Percentiles rank a stretch among this genome's conserved stretches.
Conservation (phyloP, 163 green algal genomes). For the Chlamydomonas reinhardtii region DNA sequence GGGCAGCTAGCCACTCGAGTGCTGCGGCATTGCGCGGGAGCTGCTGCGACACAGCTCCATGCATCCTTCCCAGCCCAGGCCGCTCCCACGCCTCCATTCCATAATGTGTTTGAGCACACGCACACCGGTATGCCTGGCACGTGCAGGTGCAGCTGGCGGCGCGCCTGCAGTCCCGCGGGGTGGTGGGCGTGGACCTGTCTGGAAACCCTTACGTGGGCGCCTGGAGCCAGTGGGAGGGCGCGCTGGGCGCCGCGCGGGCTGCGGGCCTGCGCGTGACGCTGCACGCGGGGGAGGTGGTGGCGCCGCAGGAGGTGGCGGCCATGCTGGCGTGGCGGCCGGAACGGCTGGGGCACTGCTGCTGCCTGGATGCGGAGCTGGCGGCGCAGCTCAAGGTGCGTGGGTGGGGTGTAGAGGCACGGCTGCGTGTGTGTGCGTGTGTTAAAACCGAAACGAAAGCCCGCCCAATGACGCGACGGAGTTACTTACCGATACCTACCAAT, state of each 20-base stretch:
- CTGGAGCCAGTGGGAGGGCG: constrained; percentile 71
- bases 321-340: constrained; percentile 84
- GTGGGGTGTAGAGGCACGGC: too few relatives aligned
- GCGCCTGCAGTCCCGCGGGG: constrained; percentile 34
- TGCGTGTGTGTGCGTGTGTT: too few relatives aligned
- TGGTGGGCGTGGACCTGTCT: constrained; percentile 86
- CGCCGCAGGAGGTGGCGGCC: constrained; percentile 64
- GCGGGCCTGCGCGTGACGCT: constrained; percentile 78
- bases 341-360: constrained; percentile 87
- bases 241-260: constrained; percentile 68
- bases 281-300: constrained; percentile 81
- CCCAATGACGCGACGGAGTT: too few relatives aligned
- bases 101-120: too few relatives aligned
- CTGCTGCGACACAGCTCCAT: too few relatives aligned
- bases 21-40: too few relatives aligned
- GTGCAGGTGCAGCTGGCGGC: constrained; percentile 55
- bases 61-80: too few relatives aligned
- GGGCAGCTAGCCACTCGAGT: too few relatives aligned
- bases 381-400: constrained; percentile 60
- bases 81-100: too few relatives aligned
- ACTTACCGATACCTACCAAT: too few relatives aligned
- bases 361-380: constrained; percentile 69
- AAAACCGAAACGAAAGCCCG: too few relatives aligned
- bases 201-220: constrained; percentile 80
- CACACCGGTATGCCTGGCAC: too few relatives aligned